Evolutionary conservation across 2,329 filamentous ascomycete species (phyloP).

Genomic region (Trichoderma guizhouense): DNA sequence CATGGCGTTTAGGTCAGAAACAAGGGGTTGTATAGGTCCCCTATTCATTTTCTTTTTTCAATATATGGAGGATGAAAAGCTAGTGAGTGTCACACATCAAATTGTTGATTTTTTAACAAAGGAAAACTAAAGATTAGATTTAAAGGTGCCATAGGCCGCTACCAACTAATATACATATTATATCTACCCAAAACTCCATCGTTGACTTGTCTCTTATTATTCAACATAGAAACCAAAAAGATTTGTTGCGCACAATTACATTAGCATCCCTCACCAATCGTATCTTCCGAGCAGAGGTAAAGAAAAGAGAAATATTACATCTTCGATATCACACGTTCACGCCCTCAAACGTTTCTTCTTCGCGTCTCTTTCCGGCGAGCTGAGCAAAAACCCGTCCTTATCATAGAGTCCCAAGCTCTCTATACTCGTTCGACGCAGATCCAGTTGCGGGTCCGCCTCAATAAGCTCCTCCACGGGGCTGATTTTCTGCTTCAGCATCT

Average conservation of each 20-base stretch:
- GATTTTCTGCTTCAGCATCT: constrained; percentile 23
- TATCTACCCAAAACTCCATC: neutral
- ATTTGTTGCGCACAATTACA: neutral
- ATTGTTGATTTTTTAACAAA: neutral
- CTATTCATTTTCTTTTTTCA: neutral
- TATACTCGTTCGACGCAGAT: constrained; percentile 28
- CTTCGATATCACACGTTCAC: neutral
- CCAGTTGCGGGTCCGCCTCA: constrained; percentile 24
- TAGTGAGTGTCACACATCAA: neutral
- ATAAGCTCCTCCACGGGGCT: constrained; percentile 29
- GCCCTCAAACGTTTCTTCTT: constrained; percentile 14
- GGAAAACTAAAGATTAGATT: constrained; percentile 9
- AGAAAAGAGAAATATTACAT: neutral
- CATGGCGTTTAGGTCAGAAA: constrained; percentile 24
- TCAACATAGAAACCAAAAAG: neutral
- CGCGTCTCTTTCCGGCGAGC: constrained; percentile 38
- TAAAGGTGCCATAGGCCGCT: neutral
- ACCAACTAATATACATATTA: neutral
- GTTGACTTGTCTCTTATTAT: neutral
- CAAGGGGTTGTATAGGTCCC: constrained; percentile 20
- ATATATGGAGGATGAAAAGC: neutral
- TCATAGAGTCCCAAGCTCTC: constrained; percentile 46
- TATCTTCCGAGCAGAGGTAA: neutral
- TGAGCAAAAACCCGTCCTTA: constrained; percentile 43
- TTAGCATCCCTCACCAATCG: neutral